phyloP scores from a whole-genome alignment of 192 early-diverging fungal species.

The Podila epicladia region DNA sequence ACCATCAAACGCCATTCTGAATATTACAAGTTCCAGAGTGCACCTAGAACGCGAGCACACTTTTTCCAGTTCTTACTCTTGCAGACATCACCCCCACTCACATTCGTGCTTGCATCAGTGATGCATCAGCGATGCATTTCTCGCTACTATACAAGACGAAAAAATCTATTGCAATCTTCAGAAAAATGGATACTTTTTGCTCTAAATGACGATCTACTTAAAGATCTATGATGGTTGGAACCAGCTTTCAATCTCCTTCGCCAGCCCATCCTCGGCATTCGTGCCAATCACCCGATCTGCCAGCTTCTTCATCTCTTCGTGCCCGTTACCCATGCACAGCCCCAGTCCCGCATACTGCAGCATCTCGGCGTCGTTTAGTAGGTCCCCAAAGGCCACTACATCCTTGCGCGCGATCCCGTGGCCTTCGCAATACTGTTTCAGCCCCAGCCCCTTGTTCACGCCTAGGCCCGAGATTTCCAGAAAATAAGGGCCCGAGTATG shows the following conservation, averaged over 20 bases:
- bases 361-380: conserved; percentile 62
- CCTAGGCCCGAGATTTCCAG: conserved; percentile 58
- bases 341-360: conserved; percentile 54
- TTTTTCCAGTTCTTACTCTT: too few species aligned
- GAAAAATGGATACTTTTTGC: too few species aligned
- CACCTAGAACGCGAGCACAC: too few species aligned
- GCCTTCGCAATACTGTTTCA: conserved; percentile 38
- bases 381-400: conserved; percentile 61
- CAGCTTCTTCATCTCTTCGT: conserved; percentile 34
- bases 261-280: conserved; percentile 54
- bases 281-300: conserved; percentile 48
- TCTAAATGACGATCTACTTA: too few species aligned
- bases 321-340: conserved; percentile 55
- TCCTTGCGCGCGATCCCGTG: conserved; percentile 18
- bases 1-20: too few species aligned
- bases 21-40: too few species aligned
- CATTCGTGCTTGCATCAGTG: too few species aligned
- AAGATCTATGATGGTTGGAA: not conserved
- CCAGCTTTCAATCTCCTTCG: conserved; percentile 42
- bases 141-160: too few species aligned
- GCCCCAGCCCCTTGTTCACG: conserved; percentile 58
- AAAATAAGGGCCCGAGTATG: conserved; percentile 50
- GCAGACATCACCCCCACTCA: too few species aligned
- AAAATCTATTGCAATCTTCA: too few species aligned
- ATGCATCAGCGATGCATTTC: too few species aligned